Base-by-base conservation (phyloP, 345 rosid species). In the Rubroshorea leprosula region DNA sequence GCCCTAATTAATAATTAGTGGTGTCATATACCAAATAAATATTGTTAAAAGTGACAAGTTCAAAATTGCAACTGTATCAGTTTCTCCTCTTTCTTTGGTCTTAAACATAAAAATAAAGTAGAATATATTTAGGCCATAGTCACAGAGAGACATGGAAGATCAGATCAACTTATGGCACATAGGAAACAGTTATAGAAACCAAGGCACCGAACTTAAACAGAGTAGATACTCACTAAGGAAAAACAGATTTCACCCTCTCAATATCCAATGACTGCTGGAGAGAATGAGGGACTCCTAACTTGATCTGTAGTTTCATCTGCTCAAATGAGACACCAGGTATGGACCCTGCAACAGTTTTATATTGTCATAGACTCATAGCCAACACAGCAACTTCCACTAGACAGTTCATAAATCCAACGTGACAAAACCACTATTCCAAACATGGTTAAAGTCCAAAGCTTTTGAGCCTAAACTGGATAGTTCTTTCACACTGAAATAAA, bases 261-360 rank as follows among this genome's bases (percentile, higher is more conserved):
- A 84, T 67, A 72, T 88, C 90, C 62, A 92, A 73, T 3, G 70
- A 75, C 23, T 80, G 81, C 59, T 86, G 95, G 49, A 92, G 86
- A 61, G 90, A 79, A 71, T 38, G 83, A 51, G 96, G 98, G 56
- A 92, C 95, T 60, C 98, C 96, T 23, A 89, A 80, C 80, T 86
- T 92, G 69, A 92, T 80, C 72, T 74, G 72, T 23, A 89, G 74
- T 70, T 92, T 92, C 98, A 92, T 84, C 71, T 92, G 86, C 48
- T 66, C 96, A 70, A 80, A 82, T 39, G 95, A 49, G 63, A 88
- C 84, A 49, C 98, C 98, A 26, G 95, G 95, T 62, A 89, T 84
- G 18, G 98, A 84, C 52, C 96, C 98, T 90, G 87, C 53, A 69
- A 52, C 44, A 52, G 16, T 51, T 21, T 55, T 39, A 12, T 54